A percentile compares a stretch with the other conserved stretches of the same genome.
Conservation (phyloP, 768 basidiomycete genomes). For the Scleroderma citrinum region DNA sequence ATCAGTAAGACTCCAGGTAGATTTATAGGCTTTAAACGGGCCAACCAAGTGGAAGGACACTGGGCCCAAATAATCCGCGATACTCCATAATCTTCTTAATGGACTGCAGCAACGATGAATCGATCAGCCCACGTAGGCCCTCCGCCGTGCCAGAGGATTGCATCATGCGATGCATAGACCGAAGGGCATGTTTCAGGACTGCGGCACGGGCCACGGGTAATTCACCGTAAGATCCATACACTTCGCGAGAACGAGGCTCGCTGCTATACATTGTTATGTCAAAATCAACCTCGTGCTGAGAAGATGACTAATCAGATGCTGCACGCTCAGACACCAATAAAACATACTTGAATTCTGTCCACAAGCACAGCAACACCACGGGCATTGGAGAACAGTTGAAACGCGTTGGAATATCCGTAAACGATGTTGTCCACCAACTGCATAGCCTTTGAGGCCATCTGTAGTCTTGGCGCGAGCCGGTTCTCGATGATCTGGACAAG, state of each 20-base stretch:
- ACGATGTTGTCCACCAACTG: slow-evolving; percentile 89
- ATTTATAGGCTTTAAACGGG: slow-evolving; percentile 3
- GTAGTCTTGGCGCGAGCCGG: slow-evolving; percentile 57
- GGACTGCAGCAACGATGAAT: slow-evolving; percentile 77
- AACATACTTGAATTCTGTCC: slow-evolving; percentile 74
- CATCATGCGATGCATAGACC: slow-evolving; percentile 97
- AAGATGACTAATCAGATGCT: slow-evolving; percentile 2
- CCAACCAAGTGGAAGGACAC: slow-evolving; percentile 78
- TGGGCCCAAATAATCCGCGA: slow-evolving; percentile 79
- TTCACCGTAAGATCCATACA: slow-evolving; percentile 49
- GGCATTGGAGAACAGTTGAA: slow-evolving; percentile 78
- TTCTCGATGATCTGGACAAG: slow-evolving; percentile 88
- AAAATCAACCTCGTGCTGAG: slow-evolving; percentile 60
- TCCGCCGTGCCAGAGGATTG: slow-evolving; percentile 91
- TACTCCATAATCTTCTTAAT: slow-evolving; percentile 86
- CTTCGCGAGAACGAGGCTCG: slow-evolving; percentile 37
- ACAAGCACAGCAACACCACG: slow-evolving; percentile 84
- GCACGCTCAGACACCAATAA: slow-evolving; percentile 2
- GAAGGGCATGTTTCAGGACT: slow-evolving; percentile 84
- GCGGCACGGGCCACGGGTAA: slow-evolving; percentile 70
- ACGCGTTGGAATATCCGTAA: slow-evolving; percentile 83
- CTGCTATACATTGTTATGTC: slow-evolving; percentile 53
- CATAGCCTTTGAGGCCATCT: slow-evolving; percentile 84
- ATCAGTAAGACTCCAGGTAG: background rate
- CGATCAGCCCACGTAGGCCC: slow-evolving; percentile 89